Base-by-base conservation (phyloP, 176 grass and related monocot genomes). In the Aegilops longissima region DNA sequence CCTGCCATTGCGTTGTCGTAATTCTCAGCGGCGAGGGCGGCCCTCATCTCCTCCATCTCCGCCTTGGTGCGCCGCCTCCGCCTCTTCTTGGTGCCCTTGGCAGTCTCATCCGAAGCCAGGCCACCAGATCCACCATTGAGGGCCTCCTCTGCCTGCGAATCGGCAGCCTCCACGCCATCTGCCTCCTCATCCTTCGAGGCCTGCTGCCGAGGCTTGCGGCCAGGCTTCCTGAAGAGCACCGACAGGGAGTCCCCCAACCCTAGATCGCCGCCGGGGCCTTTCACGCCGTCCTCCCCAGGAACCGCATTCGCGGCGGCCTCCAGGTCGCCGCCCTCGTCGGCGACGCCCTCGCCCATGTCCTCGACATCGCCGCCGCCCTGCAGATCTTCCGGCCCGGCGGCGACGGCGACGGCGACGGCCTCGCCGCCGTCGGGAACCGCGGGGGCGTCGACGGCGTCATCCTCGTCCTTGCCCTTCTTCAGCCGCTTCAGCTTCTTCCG, bases 401-500 rank as follows among this genome's bases (percentile, higher is more conserved):
- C 52, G 13, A 16, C 47, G 51, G 45, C 52, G 17, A 20, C 52
- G 56, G 78, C 72, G 51, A 54, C 16, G 16, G 70, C 31, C 47
- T 82, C 83, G 83, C 64, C 80, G 81, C 64, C 81, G 70, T 86
- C 81, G 12, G 38, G 52, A 45, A 68, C 86, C 29, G 38, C 81
- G 8, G 24, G 51, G 16, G 56, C 56, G 56, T 59, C 80, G 23
- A 47, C 65, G 25, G 33, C 83, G 91, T 47, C 40, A 4, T 33
- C 51, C 11, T 62, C 83, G 10, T 62, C 83, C 17, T 92, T 95
- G 45, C 38, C 92, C 87, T 79, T 96, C 90, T 94, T 99, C 66
- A 87, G 94, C 61, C 90, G 83, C 89, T 88, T 96, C 87, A 99
- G 56, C 73, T 94, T 99, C 86, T 93, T 96, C 89, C 51, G 94